These are phyloP conservation scores for Mortierella hygrophila DNA, from an alignment of 192 early-diverging fungal genomes.

Conservation along the genomic window DNA sequence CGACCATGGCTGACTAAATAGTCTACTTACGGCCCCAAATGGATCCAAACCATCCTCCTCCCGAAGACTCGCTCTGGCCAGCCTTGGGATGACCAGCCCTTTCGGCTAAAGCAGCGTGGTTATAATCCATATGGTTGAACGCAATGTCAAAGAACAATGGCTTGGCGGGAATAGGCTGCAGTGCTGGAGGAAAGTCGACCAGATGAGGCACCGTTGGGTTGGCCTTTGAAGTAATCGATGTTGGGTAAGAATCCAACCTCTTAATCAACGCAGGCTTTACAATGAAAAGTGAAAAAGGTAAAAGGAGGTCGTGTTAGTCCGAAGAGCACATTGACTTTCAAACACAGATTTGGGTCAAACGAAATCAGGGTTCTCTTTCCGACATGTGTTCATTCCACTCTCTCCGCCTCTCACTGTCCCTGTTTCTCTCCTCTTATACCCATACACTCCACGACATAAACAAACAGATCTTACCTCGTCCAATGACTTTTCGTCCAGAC, in stretches of 20 bases:
- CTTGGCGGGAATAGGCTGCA: slow-evolving; percentile 76
- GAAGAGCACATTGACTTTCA: background rate
- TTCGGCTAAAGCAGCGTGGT: slow-evolving; percentile 42
- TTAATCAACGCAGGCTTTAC: slow-evolving; percentile 63
- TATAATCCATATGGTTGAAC: slow-evolving; percentile 74
- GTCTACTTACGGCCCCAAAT: slow-evolving; percentile 51
- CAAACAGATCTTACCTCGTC: slow-evolving; percentile 48
- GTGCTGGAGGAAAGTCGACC: slow-evolving; percentile 74
- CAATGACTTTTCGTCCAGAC: slow-evolving; percentile 54
- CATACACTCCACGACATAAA: background rate
- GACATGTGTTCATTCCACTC: slow-evolving; percentile 2
- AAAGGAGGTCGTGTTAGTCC: background rate
- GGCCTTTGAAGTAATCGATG: slow-evolving; percentile 48
- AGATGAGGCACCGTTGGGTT: slow-evolving; percentile 64
- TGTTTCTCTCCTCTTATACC: background rate
- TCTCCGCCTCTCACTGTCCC: slow-evolving; percentile 11
- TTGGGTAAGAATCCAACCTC: slow-evolving; percentile 67
- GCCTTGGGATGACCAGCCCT: slow-evolving; percentile 37
- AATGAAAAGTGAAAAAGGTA: background rate
- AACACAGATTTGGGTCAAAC: background rate
- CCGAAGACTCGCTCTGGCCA: slow-evolving; percentile 12
- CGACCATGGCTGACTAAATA: background rate
- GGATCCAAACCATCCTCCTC: slow-evolving; percentile 48
- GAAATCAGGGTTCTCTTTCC: background rate
- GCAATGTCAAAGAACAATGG: slow-evolving; percentile 87